A percentile compares a stretch with the other conserved stretches of the same genome.
Conservation (phyloP, 805 yeast species). For the Saccharomycopsis amapae region DNA sequence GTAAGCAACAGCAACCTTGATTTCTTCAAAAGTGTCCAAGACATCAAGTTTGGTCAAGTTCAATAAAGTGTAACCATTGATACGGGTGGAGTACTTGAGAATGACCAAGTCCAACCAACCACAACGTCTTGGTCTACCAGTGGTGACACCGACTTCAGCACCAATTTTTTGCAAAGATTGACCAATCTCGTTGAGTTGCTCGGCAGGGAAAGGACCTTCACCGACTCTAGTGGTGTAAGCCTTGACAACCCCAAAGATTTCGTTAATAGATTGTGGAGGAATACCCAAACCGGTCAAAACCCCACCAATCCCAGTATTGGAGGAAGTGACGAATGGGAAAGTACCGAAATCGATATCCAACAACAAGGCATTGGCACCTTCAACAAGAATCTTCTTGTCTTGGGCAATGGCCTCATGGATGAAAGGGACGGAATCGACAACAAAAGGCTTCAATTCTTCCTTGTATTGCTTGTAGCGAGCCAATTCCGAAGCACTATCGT, state of each 20-base stretch:
- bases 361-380: slow-evolving; percentile 98
- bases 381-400: slow-evolving; percentile 84
- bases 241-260: slow-evolving; percentile 92
- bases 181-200: slow-evolving; percentile 83
- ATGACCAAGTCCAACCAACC: slow-evolving; percentile 99
- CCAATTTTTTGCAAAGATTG: slow-evolving; percentile 86
- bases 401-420: slow-evolving; percentile 69
- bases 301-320: slow-evolving; percentile 96
- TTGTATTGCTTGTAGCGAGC: slow-evolving; percentile 68
- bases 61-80: slow-evolving; percentile 91
- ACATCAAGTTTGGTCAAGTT: slow-evolving; percentile 96
- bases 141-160: slow-evolving; percentile 95
- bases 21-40: slow-evolving; percentile 80
- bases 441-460: slow-evolving; percentile 76
- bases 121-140: slow-evolving; percentile 98
- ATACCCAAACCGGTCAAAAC: slow-evolving; percentile 94
- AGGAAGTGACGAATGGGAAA: slow-evolving; percentile 94
- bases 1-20: slow-evolving; percentile 83
- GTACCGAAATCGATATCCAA: slow-evolving; percentile 97
- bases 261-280: slow-evolving; percentile 79
- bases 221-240: slow-evolving; percentile 99
- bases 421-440: slow-evolving; percentile 84
- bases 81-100: slow-evolving; percentile 78
- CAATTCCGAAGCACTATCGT: slow-evolving; percentile 75
- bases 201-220: slow-evolving; percentile 99